A percentile compares a stretch with the other conserved stretches of the same genome.
Evolutionary conservation across 2,329 filamentous ascomycete species (phyloP).

Genomic region (Venturia effusa): DNA sequence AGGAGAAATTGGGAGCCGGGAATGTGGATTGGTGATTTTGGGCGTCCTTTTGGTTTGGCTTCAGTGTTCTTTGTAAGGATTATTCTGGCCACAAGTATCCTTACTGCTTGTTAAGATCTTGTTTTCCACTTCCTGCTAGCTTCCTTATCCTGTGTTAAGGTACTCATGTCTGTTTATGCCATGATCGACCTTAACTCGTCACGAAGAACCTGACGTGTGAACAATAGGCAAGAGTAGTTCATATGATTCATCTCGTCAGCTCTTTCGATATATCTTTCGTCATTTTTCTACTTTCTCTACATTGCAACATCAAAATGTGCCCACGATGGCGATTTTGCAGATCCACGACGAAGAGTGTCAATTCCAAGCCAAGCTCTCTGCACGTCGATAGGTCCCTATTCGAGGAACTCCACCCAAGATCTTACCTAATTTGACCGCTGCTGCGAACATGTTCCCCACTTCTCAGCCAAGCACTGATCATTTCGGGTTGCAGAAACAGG

Average conservation of each 20-base stretch:
- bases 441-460: no score
- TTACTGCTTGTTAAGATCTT: background rate
- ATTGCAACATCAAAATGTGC: background rate
- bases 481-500: background rate
- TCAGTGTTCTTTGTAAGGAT: background rate
- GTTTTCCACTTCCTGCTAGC: background rate
- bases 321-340: background rate
- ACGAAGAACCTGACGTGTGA: background rate
- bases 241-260: background rate
- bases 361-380: no score
- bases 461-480: background rate
- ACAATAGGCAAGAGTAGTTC: background rate
- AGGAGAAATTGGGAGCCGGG: no score
- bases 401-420: no score
- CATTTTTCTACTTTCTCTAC: background rate
- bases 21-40: background rate
- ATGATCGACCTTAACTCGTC: no score
- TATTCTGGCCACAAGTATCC: background rate
- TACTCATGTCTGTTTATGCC: background rate
- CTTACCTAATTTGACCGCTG: no score
- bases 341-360: background rate
- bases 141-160: background rate
- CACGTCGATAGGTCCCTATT: no score
- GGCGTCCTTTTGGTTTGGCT: background rate
- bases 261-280: background rate